Evolutionary conservation across 2,329 filamentous ascomycete genomes (phyloP).

Genomic region (Scortechinia acanthostroma): DNA sequence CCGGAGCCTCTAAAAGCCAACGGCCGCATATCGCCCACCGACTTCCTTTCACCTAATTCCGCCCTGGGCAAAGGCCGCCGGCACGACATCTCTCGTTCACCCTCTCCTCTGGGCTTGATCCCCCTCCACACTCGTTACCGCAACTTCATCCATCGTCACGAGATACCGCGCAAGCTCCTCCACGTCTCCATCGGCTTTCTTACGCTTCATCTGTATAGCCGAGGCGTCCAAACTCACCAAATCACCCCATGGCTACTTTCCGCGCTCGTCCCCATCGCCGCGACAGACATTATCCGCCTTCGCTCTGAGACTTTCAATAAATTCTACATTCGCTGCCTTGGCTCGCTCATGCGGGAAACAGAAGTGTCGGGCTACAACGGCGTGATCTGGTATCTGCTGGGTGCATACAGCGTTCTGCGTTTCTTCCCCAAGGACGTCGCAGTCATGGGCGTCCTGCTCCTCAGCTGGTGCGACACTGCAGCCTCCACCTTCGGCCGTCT

Average conservation of each 20-base stretch:
- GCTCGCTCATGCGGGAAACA: slow-evolving; percentile 63
- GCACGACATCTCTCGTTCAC: neutral
- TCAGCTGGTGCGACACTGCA: slow-evolving; percentile 67
- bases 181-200: slow-evolving; percentile 66
- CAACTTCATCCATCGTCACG: slow-evolving; percentile 44
- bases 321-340: slow-evolving; percentile 53
- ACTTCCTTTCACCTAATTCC: neutral
- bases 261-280: slow-evolving; percentile 53
- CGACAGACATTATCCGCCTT: slow-evolving; percentile 53
- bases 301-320: slow-evolving; percentile 52
- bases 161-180: slow-evolving; percentile 61
- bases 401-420: slow-evolving; percentile 52
- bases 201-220: slow-evolving; percentile 49
- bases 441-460: slow-evolving; percentile 56
- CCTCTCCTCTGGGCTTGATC: neutral
- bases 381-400: slow-evolving; percentile 63
- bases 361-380: slow-evolving; percentile 65
- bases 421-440: slow-evolving; percentile 64
- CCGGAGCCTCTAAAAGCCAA: neutral
- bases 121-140: neutral
- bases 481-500: slow-evolving; percentile 59
- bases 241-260: slow-evolving; percentile 55
- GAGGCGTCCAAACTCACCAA: slow-evolving; percentile 42
- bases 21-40: neutral
- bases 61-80: neutral